phyloP scores from a whole-genome alignment of 2,329 filamentous ascomycete species.

The Paracoccidioides lutzii region DNA sequence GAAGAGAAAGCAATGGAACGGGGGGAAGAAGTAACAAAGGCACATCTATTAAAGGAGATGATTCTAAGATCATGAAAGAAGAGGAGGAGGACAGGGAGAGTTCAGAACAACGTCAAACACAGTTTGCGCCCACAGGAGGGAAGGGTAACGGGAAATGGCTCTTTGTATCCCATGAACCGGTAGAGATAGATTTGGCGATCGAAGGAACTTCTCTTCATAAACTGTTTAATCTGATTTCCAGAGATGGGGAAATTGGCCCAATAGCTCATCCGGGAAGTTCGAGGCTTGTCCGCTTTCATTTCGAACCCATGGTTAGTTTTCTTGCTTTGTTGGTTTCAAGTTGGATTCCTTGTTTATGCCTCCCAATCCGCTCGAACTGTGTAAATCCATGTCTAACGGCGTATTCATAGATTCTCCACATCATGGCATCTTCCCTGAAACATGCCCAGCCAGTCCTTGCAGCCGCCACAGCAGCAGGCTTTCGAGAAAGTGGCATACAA shows the following conservation, averaged over 20 bases:
- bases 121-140: conserved; percentile 55
- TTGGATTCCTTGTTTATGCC: background rate
- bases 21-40: background rate
- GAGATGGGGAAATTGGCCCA: conserved; percentile 20
- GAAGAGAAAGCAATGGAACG: conserved; percentile 1
- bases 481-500: conserved; percentile 73
- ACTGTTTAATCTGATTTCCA: conserved; percentile 33
- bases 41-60: conserved; percentile 10
- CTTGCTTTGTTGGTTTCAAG: background rate
- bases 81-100: conserved; percentile 11
- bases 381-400: background rate
- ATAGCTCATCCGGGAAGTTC: conserved; percentile 33
- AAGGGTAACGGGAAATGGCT: conserved; percentile 81
- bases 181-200: conserved; percentile 28
- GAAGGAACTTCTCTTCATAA: conserved; percentile 17
- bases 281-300: conserved; percentile 67
- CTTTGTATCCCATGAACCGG: conserved; percentile 71
- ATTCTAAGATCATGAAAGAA: conserved; percentile 12
- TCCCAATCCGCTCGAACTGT: background rate
- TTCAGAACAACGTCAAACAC: conserved; percentile 11
- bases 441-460: conserved; percentile 65
- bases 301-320: conserved; percentile 74
- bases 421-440: conserved; percentile 61
- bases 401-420: conserved; percentile 64
- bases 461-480: conserved; percentile 68